Evolutionary conservation across 2,329 filamentous ascomycete genomes (phyloP).

Genomic region (Clonostachys chloroleuca): DNA sequence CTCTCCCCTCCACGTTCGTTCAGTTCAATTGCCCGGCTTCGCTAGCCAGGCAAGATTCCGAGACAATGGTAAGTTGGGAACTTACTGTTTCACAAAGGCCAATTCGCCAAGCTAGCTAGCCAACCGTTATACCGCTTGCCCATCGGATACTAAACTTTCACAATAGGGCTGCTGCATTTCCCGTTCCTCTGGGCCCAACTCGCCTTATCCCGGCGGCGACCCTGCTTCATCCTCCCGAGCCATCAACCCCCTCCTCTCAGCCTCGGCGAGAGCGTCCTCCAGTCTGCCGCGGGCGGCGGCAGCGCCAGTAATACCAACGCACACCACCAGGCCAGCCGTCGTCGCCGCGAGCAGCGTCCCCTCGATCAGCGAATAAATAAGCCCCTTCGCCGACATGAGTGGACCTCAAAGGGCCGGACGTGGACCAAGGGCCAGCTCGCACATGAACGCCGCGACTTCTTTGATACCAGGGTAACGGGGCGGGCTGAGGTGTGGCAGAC

Average conservation of each 20-base stretch:
- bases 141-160: background rate
- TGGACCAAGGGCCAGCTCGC: conserved; percentile 71
- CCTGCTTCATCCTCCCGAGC: conserved; percentile 47
- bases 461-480: conserved; percentile 82
- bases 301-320: conserved; percentile 4
- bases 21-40: too few relatives aligned
- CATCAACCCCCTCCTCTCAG: conserved; percentile 39
- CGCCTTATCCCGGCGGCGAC: conserved; percentile 45
- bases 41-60: background rate
- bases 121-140: background rate
- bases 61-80: conserved; percentile 1
- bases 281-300: conserved; percentile 1
- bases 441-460: conserved; percentile 76
- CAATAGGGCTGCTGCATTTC: conserved; percentile 56
- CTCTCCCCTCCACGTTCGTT: too few relatives aligned
- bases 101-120: background rate
- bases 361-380: conserved; percentile 65
- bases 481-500: conserved; percentile 77
- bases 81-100: background rate
- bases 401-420: conserved; percentile 55
- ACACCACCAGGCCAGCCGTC: conserved; percentile 14
- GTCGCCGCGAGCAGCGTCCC: conserved; percentile 30
- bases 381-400: conserved; percentile 59
- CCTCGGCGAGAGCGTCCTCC: conserved; percentile 18
- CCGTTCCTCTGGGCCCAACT: conserved; percentile 43